phyloP scores from a whole-genome alignment of 257 asterid species.

The Jasminum sambac region DNA sequence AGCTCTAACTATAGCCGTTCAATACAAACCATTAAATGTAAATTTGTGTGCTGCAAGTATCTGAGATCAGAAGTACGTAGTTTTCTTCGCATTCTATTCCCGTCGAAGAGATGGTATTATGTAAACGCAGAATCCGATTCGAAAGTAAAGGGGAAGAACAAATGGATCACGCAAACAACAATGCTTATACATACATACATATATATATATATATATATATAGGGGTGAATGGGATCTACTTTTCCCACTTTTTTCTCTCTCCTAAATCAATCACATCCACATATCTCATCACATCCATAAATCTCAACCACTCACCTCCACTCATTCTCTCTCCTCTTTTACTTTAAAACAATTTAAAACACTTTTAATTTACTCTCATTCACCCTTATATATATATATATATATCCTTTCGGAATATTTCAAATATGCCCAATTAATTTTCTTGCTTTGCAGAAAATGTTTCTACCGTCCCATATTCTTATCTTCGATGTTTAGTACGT shows the following conservation, averaged over 20 bases:
- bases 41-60: neutral
- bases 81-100: neutral
- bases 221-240: too few species aligned
- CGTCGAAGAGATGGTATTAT: neutral
- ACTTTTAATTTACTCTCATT: too few species aligned
- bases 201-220: too few species aligned
- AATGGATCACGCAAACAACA: neutral
- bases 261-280: too few species aligned
- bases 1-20: too few species aligned
- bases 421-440: neutral
- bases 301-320: too few species aligned
- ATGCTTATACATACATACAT: too few species aligned
- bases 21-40: neutral
- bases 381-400: too few species aligned
- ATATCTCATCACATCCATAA: too few species aligned
- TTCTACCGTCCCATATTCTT: neutral
- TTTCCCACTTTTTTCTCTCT: too few species aligned
- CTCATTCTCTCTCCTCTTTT: too few species aligned
- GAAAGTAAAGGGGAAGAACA: neutral
- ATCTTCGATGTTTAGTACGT: neutral
- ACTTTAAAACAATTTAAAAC: too few species aligned
- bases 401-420: neutral
- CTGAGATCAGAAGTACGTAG: neutral
- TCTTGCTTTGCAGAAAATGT: neutral
- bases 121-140: slow-evolving; percentile 4